Evolutionary conservation across 169 alveolate genomes (phyloP), one percentile per base, ranked within the genome.

Genomic region (Blepharisma undulans): DNA sequence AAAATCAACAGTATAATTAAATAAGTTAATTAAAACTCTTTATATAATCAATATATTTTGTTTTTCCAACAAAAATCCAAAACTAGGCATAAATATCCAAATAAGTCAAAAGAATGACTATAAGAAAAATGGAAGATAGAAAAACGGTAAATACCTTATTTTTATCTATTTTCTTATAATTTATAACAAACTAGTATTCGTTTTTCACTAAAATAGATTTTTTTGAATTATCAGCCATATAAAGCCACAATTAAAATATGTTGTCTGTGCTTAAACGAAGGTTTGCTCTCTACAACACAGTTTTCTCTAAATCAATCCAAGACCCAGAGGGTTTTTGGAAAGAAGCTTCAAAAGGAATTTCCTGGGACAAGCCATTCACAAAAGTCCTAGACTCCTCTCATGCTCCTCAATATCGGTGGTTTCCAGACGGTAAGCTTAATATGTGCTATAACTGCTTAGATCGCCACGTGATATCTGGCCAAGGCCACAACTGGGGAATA

Each of bases 381-480:
- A 32, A 80, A 4, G 93, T 95, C 4, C 90, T 96, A 5, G 96
- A 94, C 76, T 72, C 92, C n/a, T 89, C 94, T 14, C 84, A 95
- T 25, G 87, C 90, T 10, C 95, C 97, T 89, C 77, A 95, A 60
- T 95, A 96, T 93, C 76, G 93, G 30, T 97, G 98, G 98, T 97
- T 91, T 92, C 92, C 93, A 32, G 98, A 94, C 66, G 95, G 97
- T 0, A 92, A 92, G 86, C 90, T 94, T 29, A 97, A 96, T 87
- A 95, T 97, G 21, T 95, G 97, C 90, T 95, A 96, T 84, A 97
- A 97, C 88, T 95, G 97, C 30, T 34, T 97, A 21, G 98, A 97
- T 92, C 81, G 97, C 22, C 97, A 96, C 87, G 90, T 95, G 18
- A 93, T 90, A 72, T 85, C 88, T 22, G 96, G 97, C 2, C 87